Conservation (phyloP, 495 filamentous ascomycete genomes). For the Emericellopsis terricola region DNA sequence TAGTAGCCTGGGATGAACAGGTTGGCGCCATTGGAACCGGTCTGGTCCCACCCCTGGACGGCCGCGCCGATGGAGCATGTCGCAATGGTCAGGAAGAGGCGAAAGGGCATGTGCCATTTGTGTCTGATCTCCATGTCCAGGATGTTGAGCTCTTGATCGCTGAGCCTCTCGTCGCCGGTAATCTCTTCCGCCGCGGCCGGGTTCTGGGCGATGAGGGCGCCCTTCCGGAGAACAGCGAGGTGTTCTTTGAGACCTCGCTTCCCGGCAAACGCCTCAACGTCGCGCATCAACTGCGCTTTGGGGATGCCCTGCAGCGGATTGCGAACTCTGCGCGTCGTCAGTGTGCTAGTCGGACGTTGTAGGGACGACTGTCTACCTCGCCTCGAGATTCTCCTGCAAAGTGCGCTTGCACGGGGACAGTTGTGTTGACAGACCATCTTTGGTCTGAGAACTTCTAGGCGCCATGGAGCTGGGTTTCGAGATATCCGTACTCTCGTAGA, state of each 20-base stretch:
- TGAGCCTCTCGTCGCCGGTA: slow-evolving; percentile 27
- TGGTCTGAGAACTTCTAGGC: too few species aligned
- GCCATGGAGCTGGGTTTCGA: too few species aligned
- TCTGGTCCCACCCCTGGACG: slow-evolving; percentile 59
- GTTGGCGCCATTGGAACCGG: slow-evolving; percentile 59
- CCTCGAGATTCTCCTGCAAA: slow-evolving; percentile 2
- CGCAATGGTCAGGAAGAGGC: slow-evolving; percentile 44
- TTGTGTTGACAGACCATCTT: too few species aligned
- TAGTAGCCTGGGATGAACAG: slow-evolving; percentile 38
- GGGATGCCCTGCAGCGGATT: slow-evolving; percentile 44
- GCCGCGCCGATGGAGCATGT: slow-evolving; percentile 60
- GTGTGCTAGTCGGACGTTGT: too few species aligned
- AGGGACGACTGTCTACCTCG: too few species aligned
- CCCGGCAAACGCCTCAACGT: slow-evolving; percentile 36
- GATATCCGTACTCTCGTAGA: too few species aligned
- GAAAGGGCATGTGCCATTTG: slow-evolving; percentile 45
- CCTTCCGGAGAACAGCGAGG: slow-evolving; percentile 32
- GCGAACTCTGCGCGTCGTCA: slow-evolving; percentile 30
- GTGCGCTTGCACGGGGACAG: too few species aligned
- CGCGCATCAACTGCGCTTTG: slow-evolving; percentile 27
- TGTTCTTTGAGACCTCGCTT: slow-evolving; percentile 33
- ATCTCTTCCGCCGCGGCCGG: slow-evolving; percentile 34
- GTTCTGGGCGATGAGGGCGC: slow-evolving; percentile 48
- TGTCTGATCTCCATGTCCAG: slow-evolving; percentile 38
- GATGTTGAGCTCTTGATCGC: slow-evolving; percentile 31